A percentile compares a stretch with the other conserved stretches of the same genome.
Conservation (phyloP, 495 filamentous ascomycete genomes). For the Stereocaulon alpinum region DNA sequence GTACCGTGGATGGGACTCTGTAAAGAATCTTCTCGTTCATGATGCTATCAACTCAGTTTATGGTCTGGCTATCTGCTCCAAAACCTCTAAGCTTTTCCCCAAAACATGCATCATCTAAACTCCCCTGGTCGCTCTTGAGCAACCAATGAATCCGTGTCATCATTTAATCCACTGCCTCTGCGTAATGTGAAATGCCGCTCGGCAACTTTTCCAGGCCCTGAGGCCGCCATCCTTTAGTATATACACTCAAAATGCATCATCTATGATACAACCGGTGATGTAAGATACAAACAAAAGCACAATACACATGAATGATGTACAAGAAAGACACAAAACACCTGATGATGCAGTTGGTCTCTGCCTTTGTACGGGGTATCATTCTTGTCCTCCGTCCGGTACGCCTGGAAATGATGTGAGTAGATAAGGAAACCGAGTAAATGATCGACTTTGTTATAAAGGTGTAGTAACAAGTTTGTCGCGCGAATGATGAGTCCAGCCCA, state of each 20-base stretch:
- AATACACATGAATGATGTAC: constrained; percentile 10
- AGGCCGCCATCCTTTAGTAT: neutral
- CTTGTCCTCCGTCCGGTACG: constrained; percentile 6
- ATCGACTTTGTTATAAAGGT: constrained; percentile 13
- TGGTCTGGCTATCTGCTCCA: constrained; percentile 2
- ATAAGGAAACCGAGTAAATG: constrained; percentile 6
- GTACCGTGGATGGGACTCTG: too few relatives aligned
- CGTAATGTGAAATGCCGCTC: neutral
- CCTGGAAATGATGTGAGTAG: constrained; percentile 7
- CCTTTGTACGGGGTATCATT: constrained; percentile 10
- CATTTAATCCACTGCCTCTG: neutral
- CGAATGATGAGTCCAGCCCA: constrained; percentile 41
- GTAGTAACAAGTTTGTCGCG: constrained; percentile 39
- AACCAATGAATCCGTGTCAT: neutral
- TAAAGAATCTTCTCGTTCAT: neutral
- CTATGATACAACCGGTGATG: constrained; percentile 6
- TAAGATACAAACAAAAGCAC: neutral
- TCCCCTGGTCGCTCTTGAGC: neutral
- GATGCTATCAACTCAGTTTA: constrained; percentile 10
- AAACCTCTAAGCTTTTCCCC: neutral
- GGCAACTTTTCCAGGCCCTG: neutral
- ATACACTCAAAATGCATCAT: neutral
- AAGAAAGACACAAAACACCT: constrained; percentile 7
- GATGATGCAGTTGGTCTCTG: constrained; percentile 6
- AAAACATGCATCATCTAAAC: neutral